Evolutionary conservation across 306 rosid species (phyloP).

Genomic region (Malus orientalis): DNA sequence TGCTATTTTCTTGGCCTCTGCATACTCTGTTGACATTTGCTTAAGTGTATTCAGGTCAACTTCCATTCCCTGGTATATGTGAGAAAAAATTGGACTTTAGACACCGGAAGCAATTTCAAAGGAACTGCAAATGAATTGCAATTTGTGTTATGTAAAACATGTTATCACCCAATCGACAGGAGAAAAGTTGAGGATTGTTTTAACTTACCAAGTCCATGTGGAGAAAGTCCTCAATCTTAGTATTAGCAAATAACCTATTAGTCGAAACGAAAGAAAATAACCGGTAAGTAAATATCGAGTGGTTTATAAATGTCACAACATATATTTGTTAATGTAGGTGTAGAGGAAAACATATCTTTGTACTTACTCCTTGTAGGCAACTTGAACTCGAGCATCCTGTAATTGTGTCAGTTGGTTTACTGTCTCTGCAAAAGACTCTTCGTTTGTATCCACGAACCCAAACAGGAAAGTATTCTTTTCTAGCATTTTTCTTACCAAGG

Average conservation of each 20-base stretch:
- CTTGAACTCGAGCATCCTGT: slow-evolving; percentile 60
- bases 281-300: slow-evolving; percentile 11
- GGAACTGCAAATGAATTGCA: not conserved
- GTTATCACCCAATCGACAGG: not conserved
- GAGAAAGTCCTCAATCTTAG: slow-evolving; percentile 37
- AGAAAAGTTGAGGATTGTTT: not conserved
- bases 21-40: slow-evolving; percentile 64
- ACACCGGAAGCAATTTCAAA: not conserved
- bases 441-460: slow-evolving; percentile 61
- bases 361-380: slow-evolving; percentile 53
- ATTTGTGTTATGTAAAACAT: not conserved
- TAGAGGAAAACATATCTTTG: not conserved
- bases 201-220: slow-evolving; percentile 73
- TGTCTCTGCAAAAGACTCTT: slow-evolving; percentile 46
- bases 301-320: not conserved
- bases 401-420: slow-evolving; percentile 62
- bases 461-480: slow-evolving; percentile 66
- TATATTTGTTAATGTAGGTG: slow-evolving; percentile 4
- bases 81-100: slow-evolving; percentile 4
- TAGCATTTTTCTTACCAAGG: slow-evolving; percentile 59
- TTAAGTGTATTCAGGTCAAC: slow-evolving; percentile 39
- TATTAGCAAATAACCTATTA: slow-evolving; percentile 51
- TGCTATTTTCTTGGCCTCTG: slow-evolving; percentile 57
- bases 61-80: slow-evolving; percentile 49
- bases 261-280: slow-evolving; percentile 17